A percentile compares a stretch with the other conserved stretches of the same genome.
Evolutionary conservation across 2,329 filamentous ascomycete genomes (phyloP).

Genomic region (Colletotrichum tabaci): DNA sequence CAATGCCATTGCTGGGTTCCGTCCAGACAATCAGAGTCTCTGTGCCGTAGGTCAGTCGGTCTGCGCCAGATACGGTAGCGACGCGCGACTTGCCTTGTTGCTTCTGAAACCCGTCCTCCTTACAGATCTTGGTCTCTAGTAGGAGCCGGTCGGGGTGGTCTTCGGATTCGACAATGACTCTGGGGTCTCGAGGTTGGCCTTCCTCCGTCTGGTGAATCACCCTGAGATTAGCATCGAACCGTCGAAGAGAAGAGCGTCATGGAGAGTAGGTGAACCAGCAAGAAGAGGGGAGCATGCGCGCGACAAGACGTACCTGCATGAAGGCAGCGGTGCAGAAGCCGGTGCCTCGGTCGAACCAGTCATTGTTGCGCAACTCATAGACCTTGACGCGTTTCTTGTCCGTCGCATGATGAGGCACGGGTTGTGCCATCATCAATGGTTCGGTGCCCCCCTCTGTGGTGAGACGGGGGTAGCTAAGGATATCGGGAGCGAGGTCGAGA

Average conservation of each 20-base stretch:
- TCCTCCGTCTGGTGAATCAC: conserved; percentile 64
- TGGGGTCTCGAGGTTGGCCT: conserved; percentile 81
- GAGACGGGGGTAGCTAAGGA: conserved; percentile 65
- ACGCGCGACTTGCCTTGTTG: conserved; percentile 81
- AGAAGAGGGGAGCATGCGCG: conserved; percentile 15
- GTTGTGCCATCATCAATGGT: conserved; percentile 80
- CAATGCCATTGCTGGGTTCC: conserved; percentile 83
- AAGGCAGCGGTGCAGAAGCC: conserved; percentile 91
- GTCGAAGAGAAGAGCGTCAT: neutral
- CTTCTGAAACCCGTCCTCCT: conserved; percentile 97
- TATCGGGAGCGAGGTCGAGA: conserved; percentile 68
- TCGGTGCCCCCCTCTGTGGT: conserved; percentile 68
- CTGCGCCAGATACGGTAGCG: conserved; percentile 48
- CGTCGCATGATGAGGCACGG: conserved; percentile 77
- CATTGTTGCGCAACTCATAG: conserved; percentile 97
- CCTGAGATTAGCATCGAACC: conserved; percentile 29
- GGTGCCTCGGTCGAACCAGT: conserved; percentile 98
- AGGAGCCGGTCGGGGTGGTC: conserved; percentile 88
- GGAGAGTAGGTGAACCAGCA: conserved; percentile 26
- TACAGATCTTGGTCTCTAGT: conserved; percentile 90
- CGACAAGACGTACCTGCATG: conserved; percentile 72
- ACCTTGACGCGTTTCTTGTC: conserved; percentile 92
- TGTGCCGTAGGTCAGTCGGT: conserved; percentile 57
- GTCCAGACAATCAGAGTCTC: conserved; percentile 99
- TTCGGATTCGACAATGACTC: conserved; percentile 93